These are phyloP conservation scores for Puccinia coronata DNA, from an alignment of 1,284 basidiomycete genomes.

Conservation along the genomic window DNA sequence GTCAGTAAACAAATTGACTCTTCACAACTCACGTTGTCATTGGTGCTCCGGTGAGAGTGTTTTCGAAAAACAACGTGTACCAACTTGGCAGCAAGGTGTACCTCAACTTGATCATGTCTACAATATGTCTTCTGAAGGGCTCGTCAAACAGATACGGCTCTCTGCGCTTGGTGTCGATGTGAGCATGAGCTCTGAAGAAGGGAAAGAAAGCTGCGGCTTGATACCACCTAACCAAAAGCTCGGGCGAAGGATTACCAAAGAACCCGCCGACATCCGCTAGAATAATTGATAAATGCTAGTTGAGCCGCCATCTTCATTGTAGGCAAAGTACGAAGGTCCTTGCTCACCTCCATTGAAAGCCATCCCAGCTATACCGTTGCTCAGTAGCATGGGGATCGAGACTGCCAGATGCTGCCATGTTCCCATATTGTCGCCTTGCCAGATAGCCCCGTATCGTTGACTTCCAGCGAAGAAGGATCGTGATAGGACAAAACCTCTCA, in stretches of 20 bases:
- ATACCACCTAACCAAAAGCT: conserved; percentile 97
- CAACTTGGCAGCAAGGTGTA: conserved; percentile 88
- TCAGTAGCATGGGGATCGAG: conserved; percentile 88
- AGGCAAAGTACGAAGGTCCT: neutral
- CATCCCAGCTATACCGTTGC: conserved; percentile 90
- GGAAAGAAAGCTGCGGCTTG: conserved; percentile 91
- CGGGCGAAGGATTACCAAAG: conserved; percentile 91
- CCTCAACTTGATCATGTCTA: conserved; percentile 76
- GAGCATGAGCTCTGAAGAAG: conserved; percentile 98
- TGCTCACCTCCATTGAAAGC: conserved; percentile 72
- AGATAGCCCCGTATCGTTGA: conserved; percentile 93
- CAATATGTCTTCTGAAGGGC: conserved; percentile 78
- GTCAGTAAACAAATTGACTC: neutral
- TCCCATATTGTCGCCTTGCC: conserved; percentile 97
- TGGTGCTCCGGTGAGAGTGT: conserved; percentile 75
- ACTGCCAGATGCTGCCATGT: conserved; percentile 97
- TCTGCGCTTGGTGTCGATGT: conserved; percentile 94
- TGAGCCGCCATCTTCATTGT: conserved; percentile 37
- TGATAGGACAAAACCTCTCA: conserved; percentile 90
- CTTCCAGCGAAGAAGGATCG: conserved; percentile 94
- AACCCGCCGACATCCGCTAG: conserved; percentile 95
- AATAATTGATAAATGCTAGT: neutral
- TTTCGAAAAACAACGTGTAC: conserved; percentile 94
- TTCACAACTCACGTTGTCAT: conserved; percentile 67
- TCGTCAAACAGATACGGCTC: conserved; percentile 92